A percentile compares a stretch with the other conserved stretches of the same genome.
phyloP scores from a whole-genome alignment of 1,284 basidiomycete species.

The Apiotrichum siamense region DNA sequence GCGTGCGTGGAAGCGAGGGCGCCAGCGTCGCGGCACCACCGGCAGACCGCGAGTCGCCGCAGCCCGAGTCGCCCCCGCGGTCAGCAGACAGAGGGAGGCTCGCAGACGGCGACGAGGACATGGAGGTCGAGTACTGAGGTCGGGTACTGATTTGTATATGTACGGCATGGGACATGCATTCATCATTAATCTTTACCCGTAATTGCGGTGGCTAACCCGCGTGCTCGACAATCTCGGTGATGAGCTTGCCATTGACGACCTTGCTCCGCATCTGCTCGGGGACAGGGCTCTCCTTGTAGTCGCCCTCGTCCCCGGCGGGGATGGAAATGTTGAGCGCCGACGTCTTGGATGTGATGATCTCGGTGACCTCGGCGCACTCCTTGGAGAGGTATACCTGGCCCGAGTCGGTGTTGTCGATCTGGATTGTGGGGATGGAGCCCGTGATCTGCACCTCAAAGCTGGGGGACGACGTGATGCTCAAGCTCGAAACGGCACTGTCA shows the following conservation, averaged over 20 bases:
- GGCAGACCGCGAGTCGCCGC: too few species aligned
- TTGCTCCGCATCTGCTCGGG: constrained; percentile 94
- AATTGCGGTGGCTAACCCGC: constrained; percentile 57
- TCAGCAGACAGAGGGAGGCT: too few species aligned
- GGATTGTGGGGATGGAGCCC: constrained; percentile 81
- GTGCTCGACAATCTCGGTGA: constrained; percentile 86
- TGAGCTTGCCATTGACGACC: constrained; percentile 74
- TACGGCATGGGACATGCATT: background rate
- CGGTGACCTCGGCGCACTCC: constrained; percentile 61
- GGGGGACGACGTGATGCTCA: constrained; percentile 81
- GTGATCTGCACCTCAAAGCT: constrained; percentile 91
- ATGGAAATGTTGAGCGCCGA: constrained; percentile 88
- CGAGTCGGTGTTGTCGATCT: constrained; percentile 89
- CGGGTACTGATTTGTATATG: background rate
- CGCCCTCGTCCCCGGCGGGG: constrained; percentile 75
- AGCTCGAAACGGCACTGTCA: constrained; percentile 83
- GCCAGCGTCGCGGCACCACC: too few species aligned
- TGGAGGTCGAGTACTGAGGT: constrained; percentile 20
- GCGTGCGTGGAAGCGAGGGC: too few species aligned
- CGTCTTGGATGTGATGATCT: constrained; percentile 94
- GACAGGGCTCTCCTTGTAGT: constrained; percentile 82
- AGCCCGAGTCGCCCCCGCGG: too few species aligned
- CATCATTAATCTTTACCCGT: background rate
- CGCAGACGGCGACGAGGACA: constrained; percentile 13
- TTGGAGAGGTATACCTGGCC: constrained; percentile 92